Base-by-base conservation (phyloP, 441 rosid genomes). In the Gossypium aridum region DNA sequence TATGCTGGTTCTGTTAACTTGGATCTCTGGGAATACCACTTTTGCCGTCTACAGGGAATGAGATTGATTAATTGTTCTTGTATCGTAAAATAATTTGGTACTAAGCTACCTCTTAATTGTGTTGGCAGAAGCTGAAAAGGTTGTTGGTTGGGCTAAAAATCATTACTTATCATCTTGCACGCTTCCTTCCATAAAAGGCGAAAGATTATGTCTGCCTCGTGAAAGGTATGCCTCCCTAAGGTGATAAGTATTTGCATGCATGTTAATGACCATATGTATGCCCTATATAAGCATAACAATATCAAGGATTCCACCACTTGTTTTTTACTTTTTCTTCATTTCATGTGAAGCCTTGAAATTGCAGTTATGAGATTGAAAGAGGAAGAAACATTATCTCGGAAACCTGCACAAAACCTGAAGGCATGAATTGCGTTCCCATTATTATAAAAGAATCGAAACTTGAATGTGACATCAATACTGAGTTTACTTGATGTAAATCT, bases 121-220 rank as follows among this genome's bases (percentile, higher is more conserved):
- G 70, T 76, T 71, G 81, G 64, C 89, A 96, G 99, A 90, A 87
- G 93, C 97, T 80, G 97, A 92, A 85, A 93, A 91, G 81, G 81
- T 93, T 79, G 87, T 93, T 76, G 99, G 99, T 70, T 92, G 98
- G 99, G 97, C 98, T 3, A 91, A 86, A 86, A 96, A 93, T 85
- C 94, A 92, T 71, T 84, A 93, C 73, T 74, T 96, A 72, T 87
- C 96, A 43, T 84, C 89, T 39, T 92, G 96, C 78, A 25, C 75
- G 54, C 76, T 66, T 69, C 99, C 98, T 79, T 83, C 78, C 45
- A 57, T 96, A 64, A 92, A 85, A 84, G 97, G 94, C 68, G 92
- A 85, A 55, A 84, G 89, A 64, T 79, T 94, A 80, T 78, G 70
- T 80, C 82, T 96, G 60, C 99, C 98, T 74, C 89, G 87, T 76